Evolutionary conservation across 495 filamentous ascomycete genomes (phyloP).

Genomic region (Podospora bellae-mahoneyi): DNA sequence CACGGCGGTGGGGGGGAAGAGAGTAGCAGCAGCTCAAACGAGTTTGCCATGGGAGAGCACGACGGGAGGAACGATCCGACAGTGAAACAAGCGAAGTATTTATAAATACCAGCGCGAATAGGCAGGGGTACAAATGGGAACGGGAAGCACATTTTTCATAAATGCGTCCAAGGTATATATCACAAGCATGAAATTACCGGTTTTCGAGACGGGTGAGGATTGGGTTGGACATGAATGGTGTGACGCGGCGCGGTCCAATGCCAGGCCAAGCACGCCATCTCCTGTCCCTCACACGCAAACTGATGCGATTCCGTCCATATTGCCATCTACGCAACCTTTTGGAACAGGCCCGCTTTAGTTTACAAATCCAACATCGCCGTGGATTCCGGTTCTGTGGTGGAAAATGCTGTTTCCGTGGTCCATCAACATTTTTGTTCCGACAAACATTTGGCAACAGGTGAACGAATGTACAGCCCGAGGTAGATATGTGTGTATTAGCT

Average conservation of each 20-base stretch:
- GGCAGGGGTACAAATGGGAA: not conserved
- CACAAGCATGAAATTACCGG: not conserved
- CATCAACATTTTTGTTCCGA: not conserved
- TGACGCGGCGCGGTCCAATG: constrained; percentile 5
- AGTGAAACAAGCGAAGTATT: not conserved
- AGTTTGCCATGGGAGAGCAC: not conserved
- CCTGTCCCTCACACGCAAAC: constrained; percentile 5
- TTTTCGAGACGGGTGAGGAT: not conserved
- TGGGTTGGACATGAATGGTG: not conserved
- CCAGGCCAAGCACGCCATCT: constrained; percentile 7
- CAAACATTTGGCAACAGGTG: not conserved
- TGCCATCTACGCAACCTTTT: no score
- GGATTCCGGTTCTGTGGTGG: not conserved
- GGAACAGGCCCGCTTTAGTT: not conserved
- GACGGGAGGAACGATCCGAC: not conserved
- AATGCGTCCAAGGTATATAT: not conserved
- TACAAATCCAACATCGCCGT: not conserved
- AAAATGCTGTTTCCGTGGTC: not conserved
- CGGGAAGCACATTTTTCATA: not conserved
- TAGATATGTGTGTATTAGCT: not conserved
- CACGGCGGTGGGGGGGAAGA: not conserved
- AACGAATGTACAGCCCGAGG: not conserved
- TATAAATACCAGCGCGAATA: not conserved
- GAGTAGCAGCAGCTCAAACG: constrained; percentile 5
- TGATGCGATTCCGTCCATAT: constrained; percentile 5